A percentile compares a stretch with the other conserved stretches of the same genome.
Evolutionary conservation across 495 filamentous ascomycete genomes (phyloP).

Genomic region (Margaritispora aquatica): DNA sequence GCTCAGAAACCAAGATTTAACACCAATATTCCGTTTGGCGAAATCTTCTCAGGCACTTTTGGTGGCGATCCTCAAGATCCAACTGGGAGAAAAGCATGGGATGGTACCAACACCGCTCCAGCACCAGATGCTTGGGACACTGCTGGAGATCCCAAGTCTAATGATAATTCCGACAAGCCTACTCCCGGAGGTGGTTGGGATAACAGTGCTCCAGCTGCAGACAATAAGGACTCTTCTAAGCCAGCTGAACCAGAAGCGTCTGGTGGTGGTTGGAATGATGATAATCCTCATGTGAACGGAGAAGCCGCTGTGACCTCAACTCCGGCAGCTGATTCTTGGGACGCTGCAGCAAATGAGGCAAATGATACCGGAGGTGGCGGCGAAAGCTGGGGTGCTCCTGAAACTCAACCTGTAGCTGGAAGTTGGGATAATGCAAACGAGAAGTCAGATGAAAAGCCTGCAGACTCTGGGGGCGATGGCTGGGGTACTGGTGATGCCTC

Average conservation of each 20-base stretch:
- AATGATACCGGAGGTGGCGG: background rate
- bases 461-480: background rate
- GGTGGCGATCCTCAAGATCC: background rate
- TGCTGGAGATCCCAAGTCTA: background rate
- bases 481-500: background rate
- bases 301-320: background rate
- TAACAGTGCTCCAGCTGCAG: background rate
- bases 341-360: background rate
- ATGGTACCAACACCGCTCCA: background rate
- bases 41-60: background rate
- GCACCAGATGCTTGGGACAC: background rate
- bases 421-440: background rate
- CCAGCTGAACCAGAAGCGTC: background rate
- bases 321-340: background rate
- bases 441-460: background rate
- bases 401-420: background rate
- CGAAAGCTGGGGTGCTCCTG: background rate
- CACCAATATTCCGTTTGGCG: background rate
- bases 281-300: background rate
- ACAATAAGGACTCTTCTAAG: background rate
- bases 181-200: background rate
- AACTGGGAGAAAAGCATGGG: background rate
- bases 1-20: background rate
- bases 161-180: background rate
- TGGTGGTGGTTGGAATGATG: background rate